A percentile compares a stretch with the other conserved stretches of the same genome.
Conservation (phyloP, 1,139 yeast genomes). For the Kodamaea arcana region DNA sequence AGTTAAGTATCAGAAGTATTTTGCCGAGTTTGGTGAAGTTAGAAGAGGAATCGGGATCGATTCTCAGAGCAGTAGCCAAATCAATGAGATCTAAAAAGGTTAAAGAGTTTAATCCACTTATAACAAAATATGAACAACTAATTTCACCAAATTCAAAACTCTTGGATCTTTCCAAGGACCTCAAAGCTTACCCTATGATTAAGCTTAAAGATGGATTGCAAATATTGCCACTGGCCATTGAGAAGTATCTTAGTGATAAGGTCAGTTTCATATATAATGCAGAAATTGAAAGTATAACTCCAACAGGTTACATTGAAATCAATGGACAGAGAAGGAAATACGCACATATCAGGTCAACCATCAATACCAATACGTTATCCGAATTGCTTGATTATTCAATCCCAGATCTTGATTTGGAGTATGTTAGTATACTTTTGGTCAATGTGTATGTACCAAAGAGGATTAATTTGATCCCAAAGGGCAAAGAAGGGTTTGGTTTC, state of each 20-base stretch:
- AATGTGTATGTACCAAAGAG: slow-evolving; percentile 44
- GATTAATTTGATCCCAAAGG: slow-evolving; percentile 36
- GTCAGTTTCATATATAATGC: slow-evolving; percentile 33
- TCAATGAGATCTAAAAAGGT: slow-evolving; percentile 10
- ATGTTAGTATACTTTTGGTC: slow-evolving; percentile 55
- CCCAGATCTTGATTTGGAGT: slow-evolving; percentile 24
- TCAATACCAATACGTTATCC: slow-evolving; percentile 37
- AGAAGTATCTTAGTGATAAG: slow-evolving; percentile 27
- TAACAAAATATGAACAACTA: slow-evolving; percentile 26
- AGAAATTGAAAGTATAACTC: slow-evolving; percentile 17
- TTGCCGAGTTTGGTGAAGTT: slow-evolving; percentile 48
- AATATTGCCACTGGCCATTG: slow-evolving; percentile 42
- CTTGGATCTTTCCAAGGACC: slow-evolving; percentile 24
- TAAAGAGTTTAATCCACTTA: slow-evolving; percentile 6
- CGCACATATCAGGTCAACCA: slow-evolving; percentile 58
- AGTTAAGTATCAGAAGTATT: slow-evolving; percentile 62
- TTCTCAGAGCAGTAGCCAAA: slow-evolving; percentile 34
- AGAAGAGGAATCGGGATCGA: slow-evolving; percentile 61
- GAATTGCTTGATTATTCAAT: slow-evolving; percentile 10
- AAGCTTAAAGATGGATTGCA: slow-evolving; percentile 53
- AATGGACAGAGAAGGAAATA: slow-evolving; percentile 14
- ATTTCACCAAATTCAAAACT: slow-evolving; percentile 39
- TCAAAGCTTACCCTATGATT: slow-evolving; percentile 50
- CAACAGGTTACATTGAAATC: slow-evolving; percentile 8
- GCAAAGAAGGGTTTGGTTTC: slow-evolving; percentile 75